Conservation (phyloP, 257 asterid species). For the Penstemon newberryi region DNA sequence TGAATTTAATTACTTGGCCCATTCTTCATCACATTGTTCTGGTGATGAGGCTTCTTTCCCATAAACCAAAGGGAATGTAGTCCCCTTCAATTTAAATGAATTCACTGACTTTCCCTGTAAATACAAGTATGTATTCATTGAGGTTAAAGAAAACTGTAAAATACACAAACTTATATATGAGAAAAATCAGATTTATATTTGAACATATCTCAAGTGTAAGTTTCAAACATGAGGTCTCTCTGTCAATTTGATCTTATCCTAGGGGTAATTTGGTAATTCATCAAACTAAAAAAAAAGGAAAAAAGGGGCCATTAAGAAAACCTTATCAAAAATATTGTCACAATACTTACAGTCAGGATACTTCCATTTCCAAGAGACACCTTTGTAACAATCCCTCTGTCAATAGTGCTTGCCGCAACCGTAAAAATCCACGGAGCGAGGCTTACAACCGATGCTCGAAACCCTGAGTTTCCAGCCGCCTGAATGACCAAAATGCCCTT, state of each 20-base stretch:
- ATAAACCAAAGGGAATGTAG: constrained; percentile 21
- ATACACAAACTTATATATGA: too few relatives aligned
- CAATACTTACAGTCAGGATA: constrained; percentile 9
- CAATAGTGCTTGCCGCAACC: constrained; percentile 32
- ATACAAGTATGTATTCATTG: too few relatives aligned
- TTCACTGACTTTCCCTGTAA: constrained; percentile 28
- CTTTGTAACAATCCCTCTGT: constrained; percentile 17
- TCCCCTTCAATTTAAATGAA: constrained; percentile 24
- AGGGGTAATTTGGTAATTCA: neutral
- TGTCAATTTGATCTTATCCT: too few relatives aligned
- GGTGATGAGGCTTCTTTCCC: constrained; percentile 11
- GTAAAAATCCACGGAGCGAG: constrained; percentile 33
- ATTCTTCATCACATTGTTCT: neutral
- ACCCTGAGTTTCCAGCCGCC: constrained; percentile 31
- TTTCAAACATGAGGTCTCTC: too few relatives aligned
- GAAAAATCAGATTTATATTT: too few relatives aligned
- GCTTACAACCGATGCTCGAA: neutral
- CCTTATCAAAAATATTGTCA: neutral
- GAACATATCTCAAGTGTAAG: too few relatives aligned
- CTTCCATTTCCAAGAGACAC: constrained; percentile 32
- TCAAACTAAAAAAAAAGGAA: neutral
- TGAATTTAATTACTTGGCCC: neutral
- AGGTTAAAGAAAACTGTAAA: too few relatives aligned
- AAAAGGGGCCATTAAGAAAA: neutral
- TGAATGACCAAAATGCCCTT: constrained; percentile 33